These are phyloP conservation scores for Pythium periplocum DNA, from an alignment of 352 stramenopile genomes.

Conservation along the genomic window DNA sequence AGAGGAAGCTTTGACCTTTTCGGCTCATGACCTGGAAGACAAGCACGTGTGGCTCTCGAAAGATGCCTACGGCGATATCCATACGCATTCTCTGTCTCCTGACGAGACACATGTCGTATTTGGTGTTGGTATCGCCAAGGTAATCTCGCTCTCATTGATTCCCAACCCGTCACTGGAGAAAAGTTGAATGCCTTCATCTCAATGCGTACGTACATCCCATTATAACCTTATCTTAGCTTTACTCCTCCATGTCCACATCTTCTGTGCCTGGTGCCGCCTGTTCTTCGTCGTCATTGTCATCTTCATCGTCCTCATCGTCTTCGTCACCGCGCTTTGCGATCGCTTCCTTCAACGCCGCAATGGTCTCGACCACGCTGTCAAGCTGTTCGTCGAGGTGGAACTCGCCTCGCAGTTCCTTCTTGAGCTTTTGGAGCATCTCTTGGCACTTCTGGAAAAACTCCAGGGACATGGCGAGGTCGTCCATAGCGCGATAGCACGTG, in stretches of 20 bases:
- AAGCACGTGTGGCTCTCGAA: slow-evolving; percentile 51
- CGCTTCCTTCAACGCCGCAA: slow-evolving; percentile 40
- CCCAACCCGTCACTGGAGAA: background rate
- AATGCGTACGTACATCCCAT: slow-evolving; percentile 12
- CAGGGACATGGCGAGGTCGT: slow-evolving; percentile 71
- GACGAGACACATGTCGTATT: slow-evolving; percentile 76
- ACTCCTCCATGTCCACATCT: slow-evolving; percentile 83
- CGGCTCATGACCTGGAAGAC: slow-evolving; percentile 40
- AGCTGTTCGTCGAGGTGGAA: slow-evolving; percentile 80
- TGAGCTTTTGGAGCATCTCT: slow-evolving; percentile 73
- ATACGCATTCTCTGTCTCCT: slow-evolving; percentile 52
- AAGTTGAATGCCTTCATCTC: background rate
- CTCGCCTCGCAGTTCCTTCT: slow-evolving; percentile 60
- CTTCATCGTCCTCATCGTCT: slow-evolving; percentile 46
- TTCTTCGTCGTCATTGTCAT: slow-evolving; percentile 35
- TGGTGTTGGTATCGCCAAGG: slow-evolving; percentile 43
- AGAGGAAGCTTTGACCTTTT: slow-evolving; percentile 33
- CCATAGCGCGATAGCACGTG: slow-evolving; percentile 84
- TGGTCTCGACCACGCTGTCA: slow-evolving; percentile 65
- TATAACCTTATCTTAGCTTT: slow-evolving; percentile 52
- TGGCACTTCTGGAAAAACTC: slow-evolving; percentile 86
- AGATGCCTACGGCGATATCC: slow-evolving; percentile 39
- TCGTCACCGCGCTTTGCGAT: slow-evolving; percentile 55
- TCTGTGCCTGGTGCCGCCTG: slow-evolving; percentile 33
- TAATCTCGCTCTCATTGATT: slow-evolving; percentile 51